A percentile compares a stretch with the other conserved stretches of the same genome.
Evolutionary conservation across 2,329 filamentous ascomycete genomes (phyloP).

Genomic region (Chrysoporthe cubensis): DNA sequence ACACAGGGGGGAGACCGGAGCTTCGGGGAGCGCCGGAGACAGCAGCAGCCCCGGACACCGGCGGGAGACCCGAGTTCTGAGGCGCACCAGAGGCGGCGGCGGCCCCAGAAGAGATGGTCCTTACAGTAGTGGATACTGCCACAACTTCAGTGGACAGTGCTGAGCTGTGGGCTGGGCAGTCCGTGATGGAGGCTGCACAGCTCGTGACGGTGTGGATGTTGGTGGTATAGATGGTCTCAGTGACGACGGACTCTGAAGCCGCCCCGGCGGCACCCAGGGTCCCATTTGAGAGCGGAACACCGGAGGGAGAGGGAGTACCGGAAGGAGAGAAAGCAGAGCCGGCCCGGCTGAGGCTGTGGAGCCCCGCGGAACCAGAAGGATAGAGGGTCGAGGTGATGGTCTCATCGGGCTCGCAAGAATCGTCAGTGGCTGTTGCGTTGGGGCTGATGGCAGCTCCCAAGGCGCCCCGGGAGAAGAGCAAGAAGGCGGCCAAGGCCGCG

Average conservation of each 20-base stretch:
- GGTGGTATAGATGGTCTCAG: slow-evolving; percentile 24
- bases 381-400: slow-evolving; percentile 21
- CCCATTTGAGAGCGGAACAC: slow-evolving; percentile 2
- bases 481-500: slow-evolving; percentile 22
- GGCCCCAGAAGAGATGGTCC: slow-evolving; percentile 11
- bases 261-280: slow-evolving; percentile 5
- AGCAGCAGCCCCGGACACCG: background rate
- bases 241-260: slow-evolving; percentile 16
- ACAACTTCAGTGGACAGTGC: slow-evolving; percentile 24
- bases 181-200: slow-evolving; percentile 25
- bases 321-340: background rate
- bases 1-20: slow-evolving; percentile 11
- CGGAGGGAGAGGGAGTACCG: background rate
- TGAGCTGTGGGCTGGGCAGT: slow-evolving; percentile 26
- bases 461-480: slow-evolving; percentile 24
- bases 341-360: slow-evolving; percentile 5
- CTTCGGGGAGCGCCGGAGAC: slow-evolving; percentile 3
- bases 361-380: slow-evolving; percentile 14
- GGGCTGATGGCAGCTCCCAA: slow-evolving; percentile 20
- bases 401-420: slow-evolving; percentile 25
- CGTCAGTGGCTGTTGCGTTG: slow-evolving; percentile 21
- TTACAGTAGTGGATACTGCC: slow-evolving; percentile 21
- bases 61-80: slow-evolving; percentile 1
- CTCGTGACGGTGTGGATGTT: slow-evolving; percentile 25
- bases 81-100: slow-evolving; percentile 9